Percentiles rank a stretch among this genome's conserved stretches.
phyloP scores from a whole-genome alignment of 2,329 filamentous ascomycete species.

The Talaromyces sp. region DNA sequence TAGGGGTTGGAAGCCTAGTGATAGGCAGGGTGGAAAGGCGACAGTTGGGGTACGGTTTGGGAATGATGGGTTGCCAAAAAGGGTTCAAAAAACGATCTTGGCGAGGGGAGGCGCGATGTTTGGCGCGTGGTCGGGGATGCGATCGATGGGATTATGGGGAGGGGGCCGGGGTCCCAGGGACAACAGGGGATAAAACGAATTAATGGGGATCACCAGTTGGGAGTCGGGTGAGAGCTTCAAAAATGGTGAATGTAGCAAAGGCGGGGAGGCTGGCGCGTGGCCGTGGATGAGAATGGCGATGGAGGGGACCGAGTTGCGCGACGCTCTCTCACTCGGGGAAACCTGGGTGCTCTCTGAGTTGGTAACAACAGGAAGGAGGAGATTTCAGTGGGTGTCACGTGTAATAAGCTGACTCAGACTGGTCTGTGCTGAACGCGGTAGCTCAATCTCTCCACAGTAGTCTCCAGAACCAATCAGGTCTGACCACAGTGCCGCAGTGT shows the following conservation, averaged over 20 bases:
- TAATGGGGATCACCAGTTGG: slow-evolving; percentile 12
- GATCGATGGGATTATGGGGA: slow-evolving; percentile 26
- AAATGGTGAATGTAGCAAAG: slow-evolving; percentile 22
- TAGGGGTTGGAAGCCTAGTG: slow-evolving; percentile 26
- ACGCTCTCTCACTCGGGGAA: slow-evolving; percentile 35
- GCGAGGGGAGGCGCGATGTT: slow-evolving; percentile 37
- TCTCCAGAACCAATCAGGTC: not conserved
- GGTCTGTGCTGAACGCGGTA: slow-evolving; percentile 10
- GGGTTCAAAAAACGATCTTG: slow-evolving; percentile 33
- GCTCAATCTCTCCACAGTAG: not conserved
- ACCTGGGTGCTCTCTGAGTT: slow-evolving; percentile 39
- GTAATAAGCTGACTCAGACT: slow-evolving; percentile 29
- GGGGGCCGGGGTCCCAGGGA: slow-evolving; percentile 22
- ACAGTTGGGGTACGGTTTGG: slow-evolving; percentile 21
- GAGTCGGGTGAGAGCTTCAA: slow-evolving; percentile 25
- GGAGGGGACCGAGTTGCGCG: slow-evolving; percentile 44
- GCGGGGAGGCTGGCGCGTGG: slow-evolving; percentile 37
- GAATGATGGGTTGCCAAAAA: slow-evolving; percentile 31
- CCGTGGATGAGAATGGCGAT: slow-evolving; percentile 40
- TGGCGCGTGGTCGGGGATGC: slow-evolving; percentile 28
- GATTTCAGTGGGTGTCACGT: slow-evolving; percentile 36
- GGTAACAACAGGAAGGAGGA: slow-evolving; percentile 39
- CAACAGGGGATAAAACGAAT: slow-evolving; percentile 23
- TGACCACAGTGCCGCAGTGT: not conserved
- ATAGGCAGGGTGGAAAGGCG: slow-evolving; percentile 23